Evolutionary conservation across 2,329 filamentous ascomycete genomes (phyloP).

Genomic region (Fusarium gaditjirri): DNA sequence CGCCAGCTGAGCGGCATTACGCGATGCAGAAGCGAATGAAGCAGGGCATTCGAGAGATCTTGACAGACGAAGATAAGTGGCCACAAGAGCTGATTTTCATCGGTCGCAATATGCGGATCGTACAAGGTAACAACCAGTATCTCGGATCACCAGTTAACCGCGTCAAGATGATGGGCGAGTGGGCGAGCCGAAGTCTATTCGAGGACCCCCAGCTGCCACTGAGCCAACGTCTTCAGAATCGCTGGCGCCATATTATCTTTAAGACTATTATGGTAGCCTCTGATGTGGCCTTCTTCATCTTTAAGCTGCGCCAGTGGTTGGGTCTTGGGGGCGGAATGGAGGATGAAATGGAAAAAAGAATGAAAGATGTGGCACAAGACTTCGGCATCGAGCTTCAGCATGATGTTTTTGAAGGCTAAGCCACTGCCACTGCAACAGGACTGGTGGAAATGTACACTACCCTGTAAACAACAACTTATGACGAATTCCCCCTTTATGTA

Average conservation of each 20-base stretch:
- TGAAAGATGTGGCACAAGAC: conserved; percentile 88
- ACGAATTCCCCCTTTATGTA: conserved; percentile 4
- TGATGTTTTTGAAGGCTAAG: conserved; percentile 84
- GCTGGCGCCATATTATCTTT: conserved; percentile 84
- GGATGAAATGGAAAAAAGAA: conserved; percentile 88
- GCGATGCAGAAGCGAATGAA: conserved; percentile 90
- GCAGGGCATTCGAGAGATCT: conserved; percentile 72
- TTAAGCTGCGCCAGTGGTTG: conserved; percentile 79
- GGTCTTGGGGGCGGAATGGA: conserved; percentile 88
- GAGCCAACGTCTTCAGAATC: conserved; percentile 72
- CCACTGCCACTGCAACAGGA: background rate
- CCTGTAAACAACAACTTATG: conserved; percentile 17
- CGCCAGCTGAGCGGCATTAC: conserved; percentile 79
- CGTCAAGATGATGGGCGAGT: conserved; percentile 91
- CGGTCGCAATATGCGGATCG: conserved; percentile 89
- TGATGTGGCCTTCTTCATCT: conserved; percentile 86
- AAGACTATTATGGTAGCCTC: conserved; percentile 77
- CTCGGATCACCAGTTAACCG: conserved; percentile 90
- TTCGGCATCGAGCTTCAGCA: conserved; percentile 93
- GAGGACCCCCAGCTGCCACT: conserved; percentile 75
- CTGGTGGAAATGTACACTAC: background rate
- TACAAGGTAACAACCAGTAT: conserved; percentile 93
- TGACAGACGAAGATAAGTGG: conserved; percentile 88
- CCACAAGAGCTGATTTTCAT: conserved; percentile 93
- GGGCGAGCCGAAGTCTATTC: conserved; percentile 86